These are phyloP conservation scores for Dioscorea alata DNA, from an alignment of 106 monocot genomes.

Conservation along the genomic window DNA sequence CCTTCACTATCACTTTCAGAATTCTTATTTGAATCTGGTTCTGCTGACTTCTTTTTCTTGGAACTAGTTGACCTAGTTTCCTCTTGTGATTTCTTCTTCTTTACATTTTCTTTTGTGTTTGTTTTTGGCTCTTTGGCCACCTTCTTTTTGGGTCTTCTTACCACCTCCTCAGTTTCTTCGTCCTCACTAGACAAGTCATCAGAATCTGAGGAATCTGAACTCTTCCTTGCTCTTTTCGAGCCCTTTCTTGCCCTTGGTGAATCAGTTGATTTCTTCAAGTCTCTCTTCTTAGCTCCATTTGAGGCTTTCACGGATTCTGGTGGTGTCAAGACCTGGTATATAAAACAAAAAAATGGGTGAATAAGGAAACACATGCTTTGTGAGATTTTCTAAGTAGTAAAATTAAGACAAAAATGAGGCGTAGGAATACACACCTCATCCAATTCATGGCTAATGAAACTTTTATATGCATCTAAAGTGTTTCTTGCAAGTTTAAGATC, in stretches of 20 bases:
- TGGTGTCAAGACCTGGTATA: slow-evolving; percentile 36
- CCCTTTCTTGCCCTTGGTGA: slow-evolving; percentile 18
- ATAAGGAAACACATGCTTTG: background rate
- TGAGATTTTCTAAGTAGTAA: too few species aligned
- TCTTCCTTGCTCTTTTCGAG: slow-evolving; percentile 22
- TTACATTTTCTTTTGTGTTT: slow-evolving; percentile 29
- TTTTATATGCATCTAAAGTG: slow-evolving; percentile 73
- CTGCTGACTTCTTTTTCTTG: slow-evolving; percentile 33
- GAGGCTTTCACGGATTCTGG: slow-evolving; percentile 25
- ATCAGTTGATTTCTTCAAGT: slow-evolving; percentile 17
- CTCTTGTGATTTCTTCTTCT: slow-evolving; percentile 38
- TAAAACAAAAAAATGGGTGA: background rate
- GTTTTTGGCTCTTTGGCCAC: slow-evolving; percentile 31
- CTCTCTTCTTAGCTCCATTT: slow-evolving; percentile 40
- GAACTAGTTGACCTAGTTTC: slow-evolving; percentile 30
- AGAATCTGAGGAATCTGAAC: slow-evolving; percentile 39
- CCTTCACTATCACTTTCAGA: slow-evolving; percentile 32
- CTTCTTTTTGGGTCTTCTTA: slow-evolving; percentile 46
- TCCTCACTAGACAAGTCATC: slow-evolving; percentile 33
- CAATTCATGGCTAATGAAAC: slow-evolving; percentile 58
- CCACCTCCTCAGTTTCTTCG: slow-evolving; percentile 29
- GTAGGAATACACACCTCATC: slow-evolving; percentile 34
- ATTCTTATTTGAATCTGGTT: slow-evolving; percentile 29
- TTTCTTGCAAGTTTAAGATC: slow-evolving; percentile 73
- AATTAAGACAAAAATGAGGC: too few species aligned